Evolutionary conservation across 352 stramenopile genomes (phyloP), one percentile per base, ranked within the genome.

Genomic region (Globisporangium spinosum): DNA sequence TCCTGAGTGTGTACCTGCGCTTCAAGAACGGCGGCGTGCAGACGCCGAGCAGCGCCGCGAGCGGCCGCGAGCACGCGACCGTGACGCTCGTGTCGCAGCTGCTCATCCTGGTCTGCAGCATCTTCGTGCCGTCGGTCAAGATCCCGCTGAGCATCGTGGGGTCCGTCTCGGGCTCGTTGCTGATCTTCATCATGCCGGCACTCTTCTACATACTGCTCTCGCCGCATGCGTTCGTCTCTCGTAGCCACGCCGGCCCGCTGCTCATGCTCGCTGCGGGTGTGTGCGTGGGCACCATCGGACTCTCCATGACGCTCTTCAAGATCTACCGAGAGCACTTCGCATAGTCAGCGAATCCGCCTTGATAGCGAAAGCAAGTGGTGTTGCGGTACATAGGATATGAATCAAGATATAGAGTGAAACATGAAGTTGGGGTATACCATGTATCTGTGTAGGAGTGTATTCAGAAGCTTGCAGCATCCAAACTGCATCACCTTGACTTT

Each of bases 101-200:
- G 45, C 75, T 93, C 34, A 93, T 93, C 64, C 32, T 91, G 54
- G 32, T 80, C 43, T 90, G 81, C 68, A 90, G 80, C 45, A 79
- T 93, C 70, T 90, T 93, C 65, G 83, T 91, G 62, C 85, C 83
- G 69, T 89, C 70, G 2, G 82, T 91, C 64, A 93, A 91, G 72
- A 90, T 91, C 59, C 82, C 85, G 53, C 64, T 93, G 38, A 90
- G 81, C 61, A 93, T 93, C 66, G 85, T 93, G 25, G 85, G 85
- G 35, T 90, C 81, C 5, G 56, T 69, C 40, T 88, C 82, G 1
- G 83, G 85, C n/a, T 93, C 85, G 64, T 65, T 93, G 34, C 66
- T 93, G 58, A 93, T 93, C 65, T 91, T 91, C 70, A 84, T 93
- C 65, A 86, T 93, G 81, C 83, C 85, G 51, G 82, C 85, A 43